Evolutionary conservation across 164 flowering plant genomes (phyloP), one percentile per base, ranked within the genome.

Genomic region (Vitis rotundifolia): DNA sequence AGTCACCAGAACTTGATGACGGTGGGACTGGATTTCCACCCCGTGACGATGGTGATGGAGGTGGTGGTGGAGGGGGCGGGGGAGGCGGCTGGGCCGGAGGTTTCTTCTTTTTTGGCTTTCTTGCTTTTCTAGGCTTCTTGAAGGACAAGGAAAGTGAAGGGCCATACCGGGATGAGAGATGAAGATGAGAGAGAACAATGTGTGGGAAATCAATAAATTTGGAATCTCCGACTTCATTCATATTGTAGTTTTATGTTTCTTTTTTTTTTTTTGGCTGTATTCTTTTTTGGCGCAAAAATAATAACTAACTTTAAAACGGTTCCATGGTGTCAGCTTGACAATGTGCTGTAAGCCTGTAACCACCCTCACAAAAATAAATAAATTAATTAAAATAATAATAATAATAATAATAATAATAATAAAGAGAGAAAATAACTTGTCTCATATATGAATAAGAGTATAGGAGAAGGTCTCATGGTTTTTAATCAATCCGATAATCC

Each of bases 1-100:
- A 91, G 76, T 85, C 91, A 15, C 98, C 98, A 3, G 84, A 89
- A 5, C 89, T 93, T 7, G 98, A 91, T 76, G 96, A 93, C 78
- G 97, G 97, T 37, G 97, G 93, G 14, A 68, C 86, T 13, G 98
- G 98, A 60, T 79, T 93, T 59, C 98, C 98, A 11, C 98, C 98
- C 3, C 84, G 95, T 69, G 97, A 89, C 74, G 98, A 91, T 72
- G 97, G 71, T 51, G 97, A 57, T 64, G 97, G 88, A 26, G 98
- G 94, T 0, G 98, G 98, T 0, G 98, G 98, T 0, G 98, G 98
- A 0, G 94, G 92, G 0, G 95, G 97, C 2, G 92, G 94, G 1
- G 93, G 94, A 8, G 97, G 93, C 13, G 71, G 79, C 67, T 93
- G 84, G 85, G 76, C 89, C 0, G 96, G 98, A 13, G 98, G 98